Base-by-base conservation (phyloP, 257 asterid genomes). In the Fraxinus cuspidata region DNA sequence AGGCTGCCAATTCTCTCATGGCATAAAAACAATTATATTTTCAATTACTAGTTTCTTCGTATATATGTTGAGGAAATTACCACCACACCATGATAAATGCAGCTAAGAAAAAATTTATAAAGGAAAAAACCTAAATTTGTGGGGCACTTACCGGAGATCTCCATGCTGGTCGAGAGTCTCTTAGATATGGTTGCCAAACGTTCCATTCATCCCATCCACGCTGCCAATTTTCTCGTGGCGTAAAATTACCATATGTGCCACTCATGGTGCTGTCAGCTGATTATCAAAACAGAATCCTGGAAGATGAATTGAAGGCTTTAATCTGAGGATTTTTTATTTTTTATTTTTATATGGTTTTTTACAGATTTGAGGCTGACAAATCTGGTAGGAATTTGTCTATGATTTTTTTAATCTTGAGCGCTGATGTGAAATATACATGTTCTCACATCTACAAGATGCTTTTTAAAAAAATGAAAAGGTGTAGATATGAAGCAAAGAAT, bases 401-500 rank as follows among this genome's bases (percentile, higher is more conserved):
- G 16, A n/a, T 27, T 31, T 27, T 10, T 68, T 29, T 32, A 12
- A 1, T 47, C 13, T 42, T 27, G 31, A 27, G 73, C 65, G 74
- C 11, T 23, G 34, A 53, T 29, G 31, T 32, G 35, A 65, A 44
- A 63, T 15, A 40, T 28, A 72, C 70, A 37, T 71, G 58, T 74
- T 80, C 60, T 49, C 28, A 2, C 74, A n/a, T 37, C 58, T 47
- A 77, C 60, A 73, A 80, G 80, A 81, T 80, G 79, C 73, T 40
- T 35, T 34, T 77, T 9, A n/a, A 21, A 2, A n/a, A 74, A 23
- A 51, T 27, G 63, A 76, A 73, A 68, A 19, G 53, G 70, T 77
- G 68, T 28, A 66, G 69, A 27, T 65, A 35, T 35, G 47, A 88
- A 83, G 92, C 80, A 89, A 89, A 44, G 89, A 83, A 89, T 89